Percentiles rank a stretch among this genome's conserved stretches.
phyloP scores from a whole-genome alignment of 495 filamentous ascomycete species.

The Penicillium subrubescens region DNA sequence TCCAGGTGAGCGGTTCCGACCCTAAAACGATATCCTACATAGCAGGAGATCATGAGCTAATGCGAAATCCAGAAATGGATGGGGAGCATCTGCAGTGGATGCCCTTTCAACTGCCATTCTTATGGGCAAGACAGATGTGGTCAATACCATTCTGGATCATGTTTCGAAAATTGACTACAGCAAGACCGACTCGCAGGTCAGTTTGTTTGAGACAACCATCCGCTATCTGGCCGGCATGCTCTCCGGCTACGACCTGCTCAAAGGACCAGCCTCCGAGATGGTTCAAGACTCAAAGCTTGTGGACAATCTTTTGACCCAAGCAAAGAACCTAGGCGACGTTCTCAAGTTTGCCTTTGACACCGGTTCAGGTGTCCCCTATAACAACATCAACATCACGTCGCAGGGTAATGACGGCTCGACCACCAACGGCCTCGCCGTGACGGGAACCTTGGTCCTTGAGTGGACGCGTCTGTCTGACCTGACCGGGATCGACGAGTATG shows the following conservation, averaged over 20 bases:
- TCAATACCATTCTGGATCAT: slow-evolving; percentile 68
- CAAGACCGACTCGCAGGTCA: slow-evolving; percentile 58
- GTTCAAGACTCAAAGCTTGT: slow-evolving; percentile 49
- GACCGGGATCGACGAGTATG: slow-evolving; percentile 68
- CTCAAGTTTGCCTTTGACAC: slow-evolving; percentile 81
- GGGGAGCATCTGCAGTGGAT: slow-evolving; percentile 85
- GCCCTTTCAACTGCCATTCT: slow-evolving; percentile 79
- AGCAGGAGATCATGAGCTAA: slow-evolving; percentile 4
- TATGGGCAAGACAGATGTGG: slow-evolving; percentile 69
- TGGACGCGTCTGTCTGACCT: slow-evolving; percentile 84
- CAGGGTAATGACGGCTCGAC: slow-evolving; percentile 48
- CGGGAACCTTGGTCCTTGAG: slow-evolving; percentile 77
- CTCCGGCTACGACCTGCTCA: slow-evolving; percentile 81
- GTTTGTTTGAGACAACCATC: slow-evolving; percentile 89
- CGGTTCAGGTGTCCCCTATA: slow-evolving; percentile 72
- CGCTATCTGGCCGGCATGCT: slow-evolving; percentile 81
- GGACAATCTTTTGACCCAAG: slow-evolving; percentile 63
- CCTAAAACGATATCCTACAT: background rate
- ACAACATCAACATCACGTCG: slow-evolving; percentile 63
- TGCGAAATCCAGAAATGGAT: slow-evolving; percentile 65
- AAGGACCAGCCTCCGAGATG: slow-evolving; percentile 63
- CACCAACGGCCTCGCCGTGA: slow-evolving; percentile 70
- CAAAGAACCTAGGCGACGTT: slow-evolving; percentile 66
- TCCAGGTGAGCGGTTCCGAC: slow-evolving; percentile 59
- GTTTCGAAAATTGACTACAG: slow-evolving; percentile 71